Percentiles rank a stretch among this genome's conserved stretches.
phyloP scores from a whole-genome alignment of 805 yeast genomes.

The Blastobotrys parvus region DNA sequence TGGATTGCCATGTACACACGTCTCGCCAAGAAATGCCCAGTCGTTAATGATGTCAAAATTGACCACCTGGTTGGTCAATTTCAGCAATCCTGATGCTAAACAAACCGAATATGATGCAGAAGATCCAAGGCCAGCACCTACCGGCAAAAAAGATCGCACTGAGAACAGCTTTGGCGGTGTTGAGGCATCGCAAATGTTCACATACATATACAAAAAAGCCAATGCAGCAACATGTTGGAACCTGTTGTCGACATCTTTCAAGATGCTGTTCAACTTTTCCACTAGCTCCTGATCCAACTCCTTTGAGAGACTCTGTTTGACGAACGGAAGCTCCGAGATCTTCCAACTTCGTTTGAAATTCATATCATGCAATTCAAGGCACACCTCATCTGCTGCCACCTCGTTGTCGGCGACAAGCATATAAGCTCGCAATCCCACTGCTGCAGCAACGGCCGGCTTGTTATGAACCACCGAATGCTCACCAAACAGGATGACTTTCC shows the following conservation, averaged over 20 bases:
- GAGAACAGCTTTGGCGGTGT: slow-evolving; percentile 49
- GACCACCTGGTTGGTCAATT: not conserved
- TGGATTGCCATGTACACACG: slow-evolving; percentile 93
- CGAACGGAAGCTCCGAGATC: slow-evolving; percentile 44
- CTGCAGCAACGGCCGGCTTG: slow-evolving; percentile 94
- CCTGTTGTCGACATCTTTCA: slow-evolving; percentile 37
- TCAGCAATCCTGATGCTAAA: slow-evolving; percentile 60
- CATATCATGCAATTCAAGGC: slow-evolving; percentile 80
- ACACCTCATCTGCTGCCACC: slow-evolving; percentile 35
- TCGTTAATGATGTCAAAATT: slow-evolving; percentile 41
- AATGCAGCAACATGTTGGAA: slow-evolving; percentile 71
- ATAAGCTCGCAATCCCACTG: slow-evolving; percentile 78
- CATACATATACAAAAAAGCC: slow-evolving; percentile 73
- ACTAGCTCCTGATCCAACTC: slow-evolving; percentile 10
- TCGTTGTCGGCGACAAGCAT: slow-evolving; percentile 44
- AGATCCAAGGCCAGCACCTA: slow-evolving; percentile 95
- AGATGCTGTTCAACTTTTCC: slow-evolving; percentile 12
- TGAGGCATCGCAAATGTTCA: slow-evolving; percentile 42
- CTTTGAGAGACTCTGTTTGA: slow-evolving; percentile 1
- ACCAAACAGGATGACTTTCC: slow-evolving; percentile 91
- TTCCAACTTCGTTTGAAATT: slow-evolving; percentile 58
- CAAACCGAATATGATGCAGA: slow-evolving; percentile 88
- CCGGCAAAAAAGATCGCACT: slow-evolving; percentile 78
- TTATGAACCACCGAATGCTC: slow-evolving; percentile 95
- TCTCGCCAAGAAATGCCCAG: slow-evolving; percentile 92